Conservation (phyloP, 805 yeast genomes). For the Limtongia smithiae region DNA sequence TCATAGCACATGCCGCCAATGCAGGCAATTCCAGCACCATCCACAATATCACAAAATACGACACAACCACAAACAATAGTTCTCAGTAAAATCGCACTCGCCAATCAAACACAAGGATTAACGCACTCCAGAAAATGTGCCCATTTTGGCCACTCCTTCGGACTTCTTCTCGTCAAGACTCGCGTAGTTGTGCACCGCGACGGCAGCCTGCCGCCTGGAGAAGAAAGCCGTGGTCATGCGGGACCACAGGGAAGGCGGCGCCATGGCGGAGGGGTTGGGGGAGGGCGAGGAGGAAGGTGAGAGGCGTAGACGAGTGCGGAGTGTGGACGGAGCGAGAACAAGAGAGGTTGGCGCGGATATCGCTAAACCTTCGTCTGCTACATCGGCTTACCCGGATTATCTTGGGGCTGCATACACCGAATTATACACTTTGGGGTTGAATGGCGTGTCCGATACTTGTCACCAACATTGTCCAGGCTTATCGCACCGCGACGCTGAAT, state of each 20-base stretch:
- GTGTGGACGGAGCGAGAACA: background rate
- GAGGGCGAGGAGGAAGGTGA: background rate
- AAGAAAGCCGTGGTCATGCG: constrained; percentile 12
- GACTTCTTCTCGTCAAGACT: constrained; percentile 13
- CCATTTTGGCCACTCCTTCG: constrained; percentile 28
- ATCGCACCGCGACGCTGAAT: no score
- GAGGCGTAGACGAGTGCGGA: background rate
- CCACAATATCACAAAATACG: no score
- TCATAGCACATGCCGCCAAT: background rate
- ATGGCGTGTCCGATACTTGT: no score
- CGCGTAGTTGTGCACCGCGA: background rate
- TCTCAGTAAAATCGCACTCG: no score
- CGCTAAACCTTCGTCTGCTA: no score
- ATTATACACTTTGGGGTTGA: no score
- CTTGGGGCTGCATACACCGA: no score
- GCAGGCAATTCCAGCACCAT: background rate
- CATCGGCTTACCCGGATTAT: no score
- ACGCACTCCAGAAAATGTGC: constrained; percentile 33
- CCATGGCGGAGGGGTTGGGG: constrained; percentile 1
- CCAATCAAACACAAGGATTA: no score
- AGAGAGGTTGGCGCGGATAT: no score
- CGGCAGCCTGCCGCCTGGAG: constrained; percentile 1
- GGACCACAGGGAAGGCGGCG: constrained; percentile 18
- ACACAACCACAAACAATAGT: no score
- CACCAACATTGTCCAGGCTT: no score